Base-by-base conservation (phyloP, 768 basidiomycete genomes). In the Rhodotorula diobovata region DNA sequence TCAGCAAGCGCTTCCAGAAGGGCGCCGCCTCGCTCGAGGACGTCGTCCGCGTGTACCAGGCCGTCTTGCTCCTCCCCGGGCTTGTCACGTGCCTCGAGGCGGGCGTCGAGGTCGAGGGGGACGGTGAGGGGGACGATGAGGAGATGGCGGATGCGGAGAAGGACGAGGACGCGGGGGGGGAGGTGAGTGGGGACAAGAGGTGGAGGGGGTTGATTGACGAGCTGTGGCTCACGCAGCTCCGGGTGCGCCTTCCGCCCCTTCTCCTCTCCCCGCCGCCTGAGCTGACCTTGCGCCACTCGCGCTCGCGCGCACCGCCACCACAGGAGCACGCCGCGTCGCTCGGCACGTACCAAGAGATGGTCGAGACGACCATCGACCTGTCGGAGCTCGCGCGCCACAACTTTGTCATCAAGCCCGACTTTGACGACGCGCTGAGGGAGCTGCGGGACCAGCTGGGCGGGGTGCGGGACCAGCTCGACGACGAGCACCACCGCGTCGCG, bases 11-110 rank as follows among this genome's bases (percentile, higher is more conserved):
- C 28, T 94, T 99, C 81, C 89, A 91, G 80, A 90, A 89, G 73
- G 85, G 87, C 0, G 84, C 86, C 10, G 93, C 93, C 0, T 87
- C 87, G 0, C 85, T 99, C 11, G 93, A 98, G 77, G 94, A 99
- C 76, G 93, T 98, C 14, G 93, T 98, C 18, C 87, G 95, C 4
- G 89, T 95, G 0, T 97, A 97, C 79, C 95, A 99, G 79, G 93
- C 94, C 2, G 87, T 93, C 2, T 80, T 90, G 0, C 62, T 94
- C 89, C 81, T 96, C 30, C 88, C 90, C 6, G 89, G 88, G 35
- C 82, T 97, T 73, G 84, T 90, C 45, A 85, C 86, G 69, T 78
- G 84, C 5, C 81, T 97, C 9, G 86, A 87, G 68, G 81, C 80
- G 83, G 61, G 81, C 81, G 39, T 83, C 28, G 50, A 50, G n/a